These are phyloP conservation scores for Chondrus crispus DNA, from an alignment of 23 red algal genomes.

Conservation along the genomic window DNA sequence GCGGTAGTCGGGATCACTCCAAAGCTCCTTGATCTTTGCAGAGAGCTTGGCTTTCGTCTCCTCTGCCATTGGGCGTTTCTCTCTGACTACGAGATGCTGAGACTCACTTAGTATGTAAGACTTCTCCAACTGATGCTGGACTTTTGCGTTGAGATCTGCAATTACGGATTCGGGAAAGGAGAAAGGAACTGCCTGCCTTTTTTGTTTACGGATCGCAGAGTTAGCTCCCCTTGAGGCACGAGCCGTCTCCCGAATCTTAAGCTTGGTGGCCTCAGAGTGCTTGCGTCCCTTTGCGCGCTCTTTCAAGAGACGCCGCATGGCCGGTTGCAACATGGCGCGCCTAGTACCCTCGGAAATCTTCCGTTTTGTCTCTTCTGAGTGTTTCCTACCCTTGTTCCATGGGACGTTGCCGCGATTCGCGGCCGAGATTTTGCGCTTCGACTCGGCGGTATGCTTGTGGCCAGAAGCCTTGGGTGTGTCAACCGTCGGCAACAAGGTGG, in stretches of 20 bases:
- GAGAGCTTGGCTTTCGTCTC: conserved; percentile 59
- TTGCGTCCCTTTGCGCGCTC: conserved; percentile 5
- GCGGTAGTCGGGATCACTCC: conserved; percentile 71
- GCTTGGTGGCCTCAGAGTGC: conserved; percentile 54
- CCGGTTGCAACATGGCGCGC: conserved; percentile 61
- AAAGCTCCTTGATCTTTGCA: conserved; percentile 59
- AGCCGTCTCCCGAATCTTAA: conserved; percentile 48
- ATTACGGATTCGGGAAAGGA: background rate
- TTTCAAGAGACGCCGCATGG: conserved; percentile 34
- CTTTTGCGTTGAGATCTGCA: background rate
- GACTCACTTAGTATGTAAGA: background rate
- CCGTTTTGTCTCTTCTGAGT: conserved; percentile 74
- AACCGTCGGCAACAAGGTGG: background rate
- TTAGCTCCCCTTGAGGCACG: background rate
- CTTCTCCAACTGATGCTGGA: background rate
- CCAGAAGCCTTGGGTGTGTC: background rate
- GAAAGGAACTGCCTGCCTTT: background rate
- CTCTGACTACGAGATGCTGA: background rate
- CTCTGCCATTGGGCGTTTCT: conserved; percentile 12
- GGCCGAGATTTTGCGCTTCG: conserved; percentile 67
- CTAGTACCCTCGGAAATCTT: conserved; percentile 73
- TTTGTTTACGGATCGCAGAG: background rate
- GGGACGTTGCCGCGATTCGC: conserved; percentile 80
- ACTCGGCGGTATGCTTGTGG: conserved; percentile 54
- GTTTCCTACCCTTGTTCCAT: conserved; percentile 89